Base-by-base conservation (phyloP, 2,329 filamentous ascomycete species). In the Hypomyces rosellus region DNA sequence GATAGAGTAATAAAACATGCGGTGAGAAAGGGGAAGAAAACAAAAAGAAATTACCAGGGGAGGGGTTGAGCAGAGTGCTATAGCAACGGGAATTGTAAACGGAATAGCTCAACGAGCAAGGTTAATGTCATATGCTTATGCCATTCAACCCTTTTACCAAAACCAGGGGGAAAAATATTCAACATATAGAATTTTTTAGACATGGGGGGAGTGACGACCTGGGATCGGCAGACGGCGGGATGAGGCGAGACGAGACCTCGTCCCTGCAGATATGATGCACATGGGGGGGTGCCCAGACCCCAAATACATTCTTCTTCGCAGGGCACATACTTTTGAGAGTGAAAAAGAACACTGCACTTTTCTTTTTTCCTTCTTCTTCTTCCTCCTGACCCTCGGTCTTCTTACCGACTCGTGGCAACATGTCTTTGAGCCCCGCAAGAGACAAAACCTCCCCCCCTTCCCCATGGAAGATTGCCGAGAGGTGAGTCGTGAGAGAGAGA, bases 141-240 rank as follows among this genome's bases (percentile, higher is more conserved):
- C 8, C 25, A 25, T 39, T 18, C 34, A 16, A 45, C 15, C 36
- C 15, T 22, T 30, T 14, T 33, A 34, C 43, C 37, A 34, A 46
- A 33, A 30, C 13, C 18, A n/a, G 11, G 15, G 36, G 15, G 36
- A 12, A 41, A 43, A 38, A 51, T 51, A 44, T 51, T 51, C 49
- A 51, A 47, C 49, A 51, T 38, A 47, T 51, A 47, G 22, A 41
- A 5, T 14, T 15, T 13, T 11, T 38, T 30, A 30, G 25, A 30
- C 25, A 30, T 30, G 25, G 25, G 25, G 25, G 25, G 25, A 7
- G 22, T 4, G 22, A 30, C 6, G 8, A 30, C 25, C 25, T 30
- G 25, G 25, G 25, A 30, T 30, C 25, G 25, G 8, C 25, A 30
- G 25, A 30, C 25, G 8, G 25, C 25, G 25, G 25, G 25, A 30